Evolutionary conservation across 2,329 filamentous ascomycete species (phyloP).

Genomic region (Davidsoniella eucalypti): DNA sequence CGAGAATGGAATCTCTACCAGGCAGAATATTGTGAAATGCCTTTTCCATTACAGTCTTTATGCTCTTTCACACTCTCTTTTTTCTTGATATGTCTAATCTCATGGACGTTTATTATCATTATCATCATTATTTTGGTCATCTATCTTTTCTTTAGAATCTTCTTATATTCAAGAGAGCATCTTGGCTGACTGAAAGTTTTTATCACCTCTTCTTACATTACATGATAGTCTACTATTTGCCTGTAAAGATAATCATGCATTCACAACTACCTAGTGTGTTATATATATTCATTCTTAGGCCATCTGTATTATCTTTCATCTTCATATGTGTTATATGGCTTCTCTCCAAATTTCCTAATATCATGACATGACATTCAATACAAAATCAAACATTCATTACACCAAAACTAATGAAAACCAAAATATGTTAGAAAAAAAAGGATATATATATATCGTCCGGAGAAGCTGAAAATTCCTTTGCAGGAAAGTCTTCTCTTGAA

Average conservation of each 20-base stretch:
- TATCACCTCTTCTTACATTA: neutral
- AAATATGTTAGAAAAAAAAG: neutral
- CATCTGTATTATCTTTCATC: too few species aligned
- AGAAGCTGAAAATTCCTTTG: neutral
- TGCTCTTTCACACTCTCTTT: neutral
- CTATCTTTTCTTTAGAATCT: too few species aligned
- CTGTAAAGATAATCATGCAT: too few species aligned
- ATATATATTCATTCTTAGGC: too few species aligned
- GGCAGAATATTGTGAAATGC: conserved; percentile 52
- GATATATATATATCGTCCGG: neutral
- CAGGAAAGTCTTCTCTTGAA: neutral
- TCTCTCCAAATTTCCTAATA: too few species aligned
- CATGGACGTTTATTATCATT: too few species aligned
- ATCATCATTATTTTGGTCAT: too few species aligned
- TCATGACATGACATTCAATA: too few species aligned
- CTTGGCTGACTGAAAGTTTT: neutral
- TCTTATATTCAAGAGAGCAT: too few species aligned
- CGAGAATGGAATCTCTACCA: conserved; percentile 17
- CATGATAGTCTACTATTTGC: too few species aligned
- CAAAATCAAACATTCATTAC: neutral
- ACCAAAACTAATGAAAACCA: conserved; percentile 1
- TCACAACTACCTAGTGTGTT: too few species aligned
- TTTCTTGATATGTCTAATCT: neutral
- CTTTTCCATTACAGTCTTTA: neutral
- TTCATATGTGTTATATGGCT: too few species aligned